Conservation (phyloP, 2,329 filamentous ascomycete species). For the Sarocladium brachiariae region DNA sequence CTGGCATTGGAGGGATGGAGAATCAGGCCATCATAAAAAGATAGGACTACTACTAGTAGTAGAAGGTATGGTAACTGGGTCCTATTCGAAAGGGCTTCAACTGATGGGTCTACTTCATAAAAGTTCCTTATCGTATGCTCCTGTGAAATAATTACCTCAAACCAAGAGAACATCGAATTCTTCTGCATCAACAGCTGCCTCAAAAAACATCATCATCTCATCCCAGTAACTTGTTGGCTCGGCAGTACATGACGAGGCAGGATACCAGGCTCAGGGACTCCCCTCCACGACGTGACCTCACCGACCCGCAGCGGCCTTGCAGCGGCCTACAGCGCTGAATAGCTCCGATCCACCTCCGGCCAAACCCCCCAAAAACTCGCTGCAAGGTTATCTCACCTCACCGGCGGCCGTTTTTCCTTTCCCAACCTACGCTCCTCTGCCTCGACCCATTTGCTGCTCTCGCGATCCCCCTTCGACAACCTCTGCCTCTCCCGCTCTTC, state of each 20-base stretch:
- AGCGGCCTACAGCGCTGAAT: neutral
- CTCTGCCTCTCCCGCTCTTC: slow-evolving; percentile 7
- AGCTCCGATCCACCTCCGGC: slow-evolving; percentile 7
- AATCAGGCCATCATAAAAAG: neutral
- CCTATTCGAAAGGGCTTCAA: too few relatives aligned
- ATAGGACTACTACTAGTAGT: too few relatives aligned
- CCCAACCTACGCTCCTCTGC: neutral
- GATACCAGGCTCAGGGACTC: neutral
- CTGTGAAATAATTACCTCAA: too few relatives aligned
- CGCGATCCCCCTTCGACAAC: neutral
- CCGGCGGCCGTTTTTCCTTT: slow-evolving; percentile 3
- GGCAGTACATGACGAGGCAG: neutral
- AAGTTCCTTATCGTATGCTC: too few relatives aligned
- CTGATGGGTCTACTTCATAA: too few relatives aligned
- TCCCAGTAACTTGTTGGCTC: too few relatives aligned
- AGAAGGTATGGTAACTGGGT: too few relatives aligned
- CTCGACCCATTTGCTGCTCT: neutral
- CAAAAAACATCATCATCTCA: too few relatives aligned
- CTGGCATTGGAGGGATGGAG: neutral
- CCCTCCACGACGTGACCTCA: slow-evolving; percentile 8
- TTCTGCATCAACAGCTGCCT: too few relatives aligned
- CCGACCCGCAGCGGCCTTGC: slow-evolving; percentile 5
- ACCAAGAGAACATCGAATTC: too few relatives aligned
- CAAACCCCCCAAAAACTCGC: neutral
- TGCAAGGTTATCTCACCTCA: neutral